Base-by-base conservation (phyloP, 805 yeast species). In the Wickerhamomyces tratensis region DNA sequence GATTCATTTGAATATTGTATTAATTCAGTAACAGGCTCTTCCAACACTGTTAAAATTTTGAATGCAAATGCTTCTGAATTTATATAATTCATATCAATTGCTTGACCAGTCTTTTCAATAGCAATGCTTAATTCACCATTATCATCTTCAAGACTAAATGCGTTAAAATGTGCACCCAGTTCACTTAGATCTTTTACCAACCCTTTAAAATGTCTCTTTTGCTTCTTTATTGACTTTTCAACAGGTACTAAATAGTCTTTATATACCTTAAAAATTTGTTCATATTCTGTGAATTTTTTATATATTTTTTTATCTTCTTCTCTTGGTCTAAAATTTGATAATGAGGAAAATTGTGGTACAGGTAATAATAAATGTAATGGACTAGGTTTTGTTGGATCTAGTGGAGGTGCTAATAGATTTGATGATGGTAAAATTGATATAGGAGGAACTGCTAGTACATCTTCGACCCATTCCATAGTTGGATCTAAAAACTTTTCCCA, bases 401-500 rank as follows among this genome's bases (percentile, higher is more conserved):
- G 54, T 1, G 88, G 86, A 5, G 86, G 82, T 5, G 77, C 77
- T 48, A 74, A 62, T 41, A 83, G 51, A 48, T 73, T 63, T 57
- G 76, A 58, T 49, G 68, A 54, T 38, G 87, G 77, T 41, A 83
- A 59, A 11, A 66, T 61, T 5, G 72, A 63, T 14, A 80, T 68
- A 4, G 79, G 82, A 12, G 82, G 79, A 4, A 75, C 58, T 38
- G 62, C 64, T 40, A 82, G 53, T 3, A 77, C 95, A 54, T 89
- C 96, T 25, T 73, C 68, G 7, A 31, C 34, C 91, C 96, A 93
- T 49, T 76, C 74, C 11, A 86, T 77, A 46, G 82, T 82, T 7
- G 98, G 95, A 56, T 88, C 93, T 43, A 93, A 61, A 54, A 93
- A 93, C 55, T 82, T 77, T 36, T 77, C 72, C 53, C 88, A 86